Base-by-base conservation (phyloP, 2,329 filamentous ascomycete genomes). In the Simplicillium aogashimaense region DNA sequence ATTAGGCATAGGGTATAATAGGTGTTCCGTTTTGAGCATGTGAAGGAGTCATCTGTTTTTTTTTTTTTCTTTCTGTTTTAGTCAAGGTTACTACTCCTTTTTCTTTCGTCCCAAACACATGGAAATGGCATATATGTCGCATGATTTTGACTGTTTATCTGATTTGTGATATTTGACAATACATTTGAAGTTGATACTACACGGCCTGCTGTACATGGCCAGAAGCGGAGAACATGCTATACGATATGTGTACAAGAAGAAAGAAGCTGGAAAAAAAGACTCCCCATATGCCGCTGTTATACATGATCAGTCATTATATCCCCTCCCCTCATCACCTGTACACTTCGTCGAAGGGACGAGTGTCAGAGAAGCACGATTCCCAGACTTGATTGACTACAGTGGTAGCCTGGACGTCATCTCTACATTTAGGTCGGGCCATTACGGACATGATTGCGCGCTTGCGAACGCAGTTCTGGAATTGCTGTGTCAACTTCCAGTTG, bases 321-420 rank as follows among this genome's bases (percentile, higher is more conserved):
- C 18, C 20, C n/a, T n/a, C n/a, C n/a, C 7, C 2, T 39, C 20
- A 25, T 20, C 60, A 90, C 59, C 86, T 81, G 61, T 95, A 98
- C 39, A 98, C 88, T 59, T 97, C 90, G 60, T 97, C 88, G 63
- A 98, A 98, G 2, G 92, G 92, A 54, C 92, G 72, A 4, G 90
- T 97, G 63, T 98, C 92, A 38, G 77, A 69, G 59, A 94, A 98
- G 61, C 92, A 98, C 53, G 88, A 95, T 50, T 95, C 89, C 87
- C 90, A 98, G n/a, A 98, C 92, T 62, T 94, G 83, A 62, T 97
- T 92, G 43, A 98, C 87, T 18, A 94, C 81, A 64, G 84, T 86
- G 38, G 78, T 76, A 4, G 92, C 92, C 50, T 97, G 86, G 12
- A 81, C 79, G 52, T 94, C 81, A 60, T 94, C 85, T 59, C 85